phyloP scores from a whole-genome alignment of 345 rosid genomes.

The Rhizophora mangle region DNA sequence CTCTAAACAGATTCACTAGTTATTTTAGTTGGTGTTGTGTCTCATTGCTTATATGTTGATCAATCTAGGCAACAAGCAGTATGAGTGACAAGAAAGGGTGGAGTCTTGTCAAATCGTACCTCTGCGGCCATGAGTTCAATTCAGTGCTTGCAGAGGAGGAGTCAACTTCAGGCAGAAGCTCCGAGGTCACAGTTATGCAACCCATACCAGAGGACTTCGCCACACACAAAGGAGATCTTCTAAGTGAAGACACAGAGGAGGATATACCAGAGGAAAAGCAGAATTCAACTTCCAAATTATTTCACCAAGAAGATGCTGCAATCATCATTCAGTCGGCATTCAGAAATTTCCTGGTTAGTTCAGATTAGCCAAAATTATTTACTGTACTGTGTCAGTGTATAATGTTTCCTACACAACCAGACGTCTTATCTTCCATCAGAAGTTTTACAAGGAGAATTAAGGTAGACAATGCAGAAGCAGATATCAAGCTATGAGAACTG shows the following conservation, averaged over 20 bases:
- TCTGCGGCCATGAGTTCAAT: constrained; percentile 73
- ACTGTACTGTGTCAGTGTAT: not conserved
- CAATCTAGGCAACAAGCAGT: constrained; percentile 46
- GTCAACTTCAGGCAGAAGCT: constrained; percentile 44
- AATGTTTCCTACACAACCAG: too few relatives aligned
- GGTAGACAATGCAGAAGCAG: not conserved
- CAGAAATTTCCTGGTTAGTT: constrained; percentile 54
- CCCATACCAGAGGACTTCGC: constrained; percentile 24
- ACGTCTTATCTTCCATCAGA: too few relatives aligned
- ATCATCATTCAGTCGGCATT: constrained; percentile 69
- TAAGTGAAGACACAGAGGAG: constrained; percentile 34
- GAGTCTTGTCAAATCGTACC: constrained; percentile 67
- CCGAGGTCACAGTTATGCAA: constrained; percentile 46
- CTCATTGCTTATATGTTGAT: constrained; percentile 4
- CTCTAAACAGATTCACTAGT: too few relatives aligned
- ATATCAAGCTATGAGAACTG: not conserved
- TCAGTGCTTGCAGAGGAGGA: constrained; percentile 79
- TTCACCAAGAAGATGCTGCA: constrained; percentile 70
- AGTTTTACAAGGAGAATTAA: too few relatives aligned
- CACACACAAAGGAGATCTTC: constrained; percentile 22
- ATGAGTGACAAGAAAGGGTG: constrained; percentile 54
- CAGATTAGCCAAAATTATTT: not conserved
- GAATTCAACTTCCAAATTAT: constrained; percentile 49
- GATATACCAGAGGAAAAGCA: constrained; percentile 27
- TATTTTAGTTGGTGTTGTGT: too few relatives aligned